A percentile compares a stretch with the other conserved stretches of the same genome.
Evolutionary conservation across 495 filamentous ascomycete genomes (phyloP).

Genomic region (Talaromyces ruber): DNA sequence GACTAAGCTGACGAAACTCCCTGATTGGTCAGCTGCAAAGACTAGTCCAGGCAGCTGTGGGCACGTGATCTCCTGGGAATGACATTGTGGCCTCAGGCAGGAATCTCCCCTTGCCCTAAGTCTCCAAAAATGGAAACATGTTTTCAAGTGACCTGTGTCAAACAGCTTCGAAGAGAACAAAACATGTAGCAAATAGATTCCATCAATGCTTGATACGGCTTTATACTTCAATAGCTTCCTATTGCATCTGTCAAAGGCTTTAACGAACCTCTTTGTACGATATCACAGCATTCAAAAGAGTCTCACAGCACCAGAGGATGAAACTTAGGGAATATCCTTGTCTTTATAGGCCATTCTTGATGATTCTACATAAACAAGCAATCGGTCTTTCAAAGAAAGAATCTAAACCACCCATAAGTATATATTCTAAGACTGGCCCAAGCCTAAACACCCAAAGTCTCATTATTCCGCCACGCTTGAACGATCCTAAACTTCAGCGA

Average conservation of each 20-base stretch:
- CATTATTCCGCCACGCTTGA: neutral
- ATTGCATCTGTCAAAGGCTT: neutral
- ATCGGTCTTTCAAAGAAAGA: neutral
- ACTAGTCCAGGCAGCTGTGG: neutral
- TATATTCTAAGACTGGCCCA: neutral
- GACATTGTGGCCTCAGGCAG: constrained; percentile 7
- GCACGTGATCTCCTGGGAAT: neutral
- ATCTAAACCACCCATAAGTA: neutral
- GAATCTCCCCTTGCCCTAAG: neutral
- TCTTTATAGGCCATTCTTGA: neutral
- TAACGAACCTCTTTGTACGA: neutral
- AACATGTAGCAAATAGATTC: neutral
- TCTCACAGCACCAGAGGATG: neutral
- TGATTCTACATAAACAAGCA: too few species aligned
- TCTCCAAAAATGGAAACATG: neutral
- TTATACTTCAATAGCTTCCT: neutral
- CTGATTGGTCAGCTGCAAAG: neutral
- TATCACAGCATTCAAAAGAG: neutral
- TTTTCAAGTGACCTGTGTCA: neutral
- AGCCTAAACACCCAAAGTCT: neutral
- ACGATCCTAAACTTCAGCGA: neutral
- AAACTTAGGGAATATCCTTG: neutral
- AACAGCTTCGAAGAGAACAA: neutral
- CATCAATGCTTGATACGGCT: neutral
- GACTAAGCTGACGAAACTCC: neutral